Evolutionary conservation across 1,284 basidiomycete species (phyloP).

Genomic region (Trichosporon ovoides): DNA sequence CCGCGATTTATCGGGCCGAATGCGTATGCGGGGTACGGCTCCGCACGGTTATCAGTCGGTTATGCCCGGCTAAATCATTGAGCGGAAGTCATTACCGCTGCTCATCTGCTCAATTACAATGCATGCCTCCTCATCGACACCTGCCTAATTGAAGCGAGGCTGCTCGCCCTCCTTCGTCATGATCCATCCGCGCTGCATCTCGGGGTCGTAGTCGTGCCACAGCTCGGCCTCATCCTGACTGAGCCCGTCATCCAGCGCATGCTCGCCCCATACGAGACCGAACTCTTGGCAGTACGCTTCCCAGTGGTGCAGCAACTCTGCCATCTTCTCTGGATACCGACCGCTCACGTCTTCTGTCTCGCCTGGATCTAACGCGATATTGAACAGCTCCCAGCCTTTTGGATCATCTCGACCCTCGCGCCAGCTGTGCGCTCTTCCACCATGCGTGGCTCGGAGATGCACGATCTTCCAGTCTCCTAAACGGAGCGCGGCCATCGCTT

Average conservation of each 20-base stretch:
- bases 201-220: slow-evolving; percentile 11
- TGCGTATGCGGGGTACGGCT: too few species aligned
- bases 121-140: too few species aligned
- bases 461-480: slow-evolving; percentile 31
- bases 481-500: slow-evolving; percentile 25
- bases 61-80: too few species aligned
- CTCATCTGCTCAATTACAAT: too few species aligned
- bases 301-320: slow-evolving; percentile 23
- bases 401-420: not conserved
- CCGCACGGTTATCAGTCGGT: too few species aligned
- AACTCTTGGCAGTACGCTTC: slow-evolving; percentile 15
- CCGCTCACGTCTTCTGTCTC: slow-evolving; percentile 27
- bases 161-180: not conserved
- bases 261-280: slow-evolving; percentile 16
- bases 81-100: too few species aligned
- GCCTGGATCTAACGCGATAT: slow-evolving; percentile 31
- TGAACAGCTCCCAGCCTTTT: slow-evolving; percentile 32
- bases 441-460: slow-evolving; percentile 14
- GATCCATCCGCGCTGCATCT: slow-evolving; percentile 5
- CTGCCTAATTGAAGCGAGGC: not conserved
- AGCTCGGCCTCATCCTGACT: not conserved
- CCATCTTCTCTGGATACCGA: slow-evolving; percentile 18
- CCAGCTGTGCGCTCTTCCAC: slow-evolving; percentile 4
- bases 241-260: slow-evolving; percentile 8
- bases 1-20: not conserved